Evolutionary conservation across 2,329 filamentous ascomycete species (phyloP).

Genomic region (Ophiostoma fasciatum): DNA sequence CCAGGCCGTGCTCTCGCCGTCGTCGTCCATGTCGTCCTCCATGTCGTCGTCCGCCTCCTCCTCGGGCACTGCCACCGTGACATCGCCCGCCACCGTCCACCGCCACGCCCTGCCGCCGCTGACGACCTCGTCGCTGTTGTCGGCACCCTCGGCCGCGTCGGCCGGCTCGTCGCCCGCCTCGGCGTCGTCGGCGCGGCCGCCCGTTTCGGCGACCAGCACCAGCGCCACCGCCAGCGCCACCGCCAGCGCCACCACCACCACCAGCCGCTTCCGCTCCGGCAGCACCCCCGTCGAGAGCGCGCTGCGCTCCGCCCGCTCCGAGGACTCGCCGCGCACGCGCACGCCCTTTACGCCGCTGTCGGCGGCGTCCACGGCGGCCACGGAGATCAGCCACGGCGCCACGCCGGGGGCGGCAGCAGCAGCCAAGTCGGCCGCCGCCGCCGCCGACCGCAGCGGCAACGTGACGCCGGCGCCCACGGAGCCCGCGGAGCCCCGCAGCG

Average conservation of each 20-base stretch:
- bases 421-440: constrained; percentile 19
- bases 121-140: too few relatives aligned
- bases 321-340: constrained; percentile 31
- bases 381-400: too few relatives aligned
- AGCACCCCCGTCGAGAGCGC: constrained; percentile 26
- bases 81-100: constrained; percentile 24
- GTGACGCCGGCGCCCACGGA: neutral
- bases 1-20: constrained; percentile 9
- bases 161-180: constrained; percentile 1
- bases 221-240: too few relatives aligned
- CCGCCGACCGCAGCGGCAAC: constrained; percentile 10
- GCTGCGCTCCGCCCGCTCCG: constrained; percentile 25
- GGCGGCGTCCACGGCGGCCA: constrained; percentile 22
- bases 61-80: constrained; percentile 29
- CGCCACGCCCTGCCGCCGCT: too few relatives aligned
- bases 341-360: constrained; percentile 25
- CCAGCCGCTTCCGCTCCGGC: constrained; percentile 29
- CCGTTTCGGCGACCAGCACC: constrained; percentile 14
- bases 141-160: too few relatives aligned
- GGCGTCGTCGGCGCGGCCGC: constrained; percentile 14
- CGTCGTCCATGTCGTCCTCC: neutral
- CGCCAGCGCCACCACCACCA: too few relatives aligned
- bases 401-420: too few relatives aligned
- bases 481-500: neutral
- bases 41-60: neutral